Percentiles rank a stretch among this genome's conserved stretches.
Evolutionary conservation across 441 rosid species (phyloP).

Genomic region (Oxalis stricta): DNA sequence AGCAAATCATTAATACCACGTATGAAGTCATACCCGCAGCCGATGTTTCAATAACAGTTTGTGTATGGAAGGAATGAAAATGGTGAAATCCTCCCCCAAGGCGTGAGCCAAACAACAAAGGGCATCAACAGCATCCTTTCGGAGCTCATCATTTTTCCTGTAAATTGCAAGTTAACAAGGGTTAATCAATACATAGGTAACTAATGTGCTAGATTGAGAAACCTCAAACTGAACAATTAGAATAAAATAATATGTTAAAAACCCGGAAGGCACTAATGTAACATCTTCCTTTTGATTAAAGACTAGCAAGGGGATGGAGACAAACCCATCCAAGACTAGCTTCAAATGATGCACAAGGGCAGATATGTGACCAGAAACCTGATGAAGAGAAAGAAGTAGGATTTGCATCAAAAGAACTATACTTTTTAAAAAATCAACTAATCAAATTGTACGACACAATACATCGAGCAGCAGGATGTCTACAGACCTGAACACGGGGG

Average conservation of each 20-base stretch:
- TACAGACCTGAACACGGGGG: slow-evolving; percentile 91
- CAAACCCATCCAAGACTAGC: slow-evolving; percentile 98
- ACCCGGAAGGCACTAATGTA: no score
- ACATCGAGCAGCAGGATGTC: slow-evolving; percentile 3
- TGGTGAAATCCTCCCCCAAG: slow-evolving; percentile 94
- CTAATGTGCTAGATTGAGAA: slow-evolving; percentile 1
- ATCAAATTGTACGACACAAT: background rate
- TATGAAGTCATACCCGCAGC: slow-evolving; percentile 38
- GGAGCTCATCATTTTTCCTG: slow-evolving; percentile 85
- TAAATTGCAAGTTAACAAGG: slow-evolving; percentile 9
- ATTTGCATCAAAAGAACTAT: background rate
- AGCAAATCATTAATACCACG: background rate
- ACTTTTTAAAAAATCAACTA: background rate
- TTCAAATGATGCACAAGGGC: slow-evolving; percentile 96
- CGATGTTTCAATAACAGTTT: slow-evolving; percentile 71
- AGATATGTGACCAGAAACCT: slow-evolving; percentile 97
- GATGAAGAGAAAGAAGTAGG: slow-evolving; percentile 12
- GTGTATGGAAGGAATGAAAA: slow-evolving; percentile 91
- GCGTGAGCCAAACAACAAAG: slow-evolving; percentile 98
- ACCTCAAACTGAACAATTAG: no score
- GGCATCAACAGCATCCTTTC: slow-evolving; percentile 96
- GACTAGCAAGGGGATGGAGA: slow-evolving; percentile 8
- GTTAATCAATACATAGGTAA: slow-evolving; percentile 1
- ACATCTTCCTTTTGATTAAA: background rate
- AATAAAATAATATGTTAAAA: no score